Percentiles rank a stretch among this genome's conserved stretches.
Conservation (phyloP, 345 rosid species). For the Hypericum androsaemum region DNA sequence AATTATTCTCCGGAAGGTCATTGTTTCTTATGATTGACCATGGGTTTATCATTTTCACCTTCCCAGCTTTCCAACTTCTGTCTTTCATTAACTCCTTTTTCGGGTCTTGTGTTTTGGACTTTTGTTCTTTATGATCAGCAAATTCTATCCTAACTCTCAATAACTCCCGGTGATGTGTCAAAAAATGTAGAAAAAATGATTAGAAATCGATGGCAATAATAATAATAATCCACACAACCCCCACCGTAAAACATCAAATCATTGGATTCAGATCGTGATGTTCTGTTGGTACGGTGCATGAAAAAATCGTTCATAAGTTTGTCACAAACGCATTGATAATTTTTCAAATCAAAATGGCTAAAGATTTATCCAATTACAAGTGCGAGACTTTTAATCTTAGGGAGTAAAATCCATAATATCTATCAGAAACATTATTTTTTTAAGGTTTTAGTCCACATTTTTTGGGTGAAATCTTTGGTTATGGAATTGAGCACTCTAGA, state of each 20-base stretch:
- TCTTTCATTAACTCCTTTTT: background rate
- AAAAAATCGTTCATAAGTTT: conserved; percentile 30
- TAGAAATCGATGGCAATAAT: conserved; percentile 34
- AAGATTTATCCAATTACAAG: too few species aligned
- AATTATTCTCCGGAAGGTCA: conserved; percentile 7
- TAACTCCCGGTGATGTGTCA: background rate
- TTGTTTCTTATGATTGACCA: conserved; percentile 20
- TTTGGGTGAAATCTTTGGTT: too few species aligned
- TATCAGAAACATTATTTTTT: too few species aligned
- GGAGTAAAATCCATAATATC: too few species aligned
- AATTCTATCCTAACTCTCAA: conserved; percentile 11
- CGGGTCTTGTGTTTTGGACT: conserved; percentile 13
- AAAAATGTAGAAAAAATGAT: conserved; percentile 29
- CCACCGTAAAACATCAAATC: conserved; percentile 35
- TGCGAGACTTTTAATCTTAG: too few species aligned
- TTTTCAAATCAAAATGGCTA: conserved; percentile 11
- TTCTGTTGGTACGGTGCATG: conserved; percentile 53
- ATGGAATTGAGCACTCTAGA: too few species aligned
- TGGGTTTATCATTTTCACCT: conserved; percentile 5
- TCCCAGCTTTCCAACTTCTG: too few species aligned
- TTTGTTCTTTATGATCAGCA: conserved; percentile 19
- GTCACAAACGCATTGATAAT: conserved; percentile 29
- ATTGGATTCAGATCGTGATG: conserved; percentile 46
- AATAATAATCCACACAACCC: conserved; percentile 20
- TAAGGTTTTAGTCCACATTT: too few species aligned